Evolutionary conservation across 768 basidiomycete genomes (phyloP).

Genomic region (Thelephora ganbajun): DNA sequence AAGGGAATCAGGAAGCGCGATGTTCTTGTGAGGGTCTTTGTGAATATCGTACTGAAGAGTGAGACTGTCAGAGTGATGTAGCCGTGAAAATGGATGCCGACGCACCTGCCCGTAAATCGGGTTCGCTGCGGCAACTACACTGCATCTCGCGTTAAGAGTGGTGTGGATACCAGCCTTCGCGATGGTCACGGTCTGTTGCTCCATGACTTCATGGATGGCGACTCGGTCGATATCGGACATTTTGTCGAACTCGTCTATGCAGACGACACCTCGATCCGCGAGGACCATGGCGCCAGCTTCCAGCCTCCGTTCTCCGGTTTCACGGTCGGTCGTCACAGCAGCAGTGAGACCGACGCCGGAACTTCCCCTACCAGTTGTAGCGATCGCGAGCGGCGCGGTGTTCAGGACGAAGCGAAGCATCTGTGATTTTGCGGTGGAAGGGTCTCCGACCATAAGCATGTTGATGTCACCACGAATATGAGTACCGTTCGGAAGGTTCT

Average conservation of each 20-base stretch:
- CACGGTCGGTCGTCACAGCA: slow-evolving; percentile 95
- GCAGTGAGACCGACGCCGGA: slow-evolving; percentile 99
- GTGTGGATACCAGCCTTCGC: slow-evolving; percentile 99
- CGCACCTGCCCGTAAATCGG: slow-evolving; percentile 93
- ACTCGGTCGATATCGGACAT: slow-evolving; percentile 99
- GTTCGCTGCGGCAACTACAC: slow-evolving; percentile 95
- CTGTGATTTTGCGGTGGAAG: slow-evolving; percentile 96
- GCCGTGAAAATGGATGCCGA: slow-evolving; percentile 1
- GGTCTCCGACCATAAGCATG: slow-evolving; percentile 98
- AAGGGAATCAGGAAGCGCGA: slow-evolving; percentile 93
- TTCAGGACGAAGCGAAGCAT: slow-evolving; percentile 90
- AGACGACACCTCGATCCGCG: slow-evolving; percentile 96
- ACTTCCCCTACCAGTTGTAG: slow-evolving; percentile 93
- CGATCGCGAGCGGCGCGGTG: slow-evolving; percentile 93
- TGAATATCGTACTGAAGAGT: slow-evolving; percentile 87
- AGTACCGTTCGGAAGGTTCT: slow-evolving; percentile 93
- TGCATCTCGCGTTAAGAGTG: slow-evolving; percentile 92
- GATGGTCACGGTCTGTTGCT: slow-evolving; percentile 98
- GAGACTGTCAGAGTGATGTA: no score
- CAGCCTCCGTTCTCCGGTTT: slow-evolving; percentile 91
- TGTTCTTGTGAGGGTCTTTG: slow-evolving; percentile 98
- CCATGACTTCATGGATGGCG: slow-evolving; percentile 99
- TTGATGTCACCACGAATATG: slow-evolving; percentile 99
- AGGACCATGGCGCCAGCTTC: slow-evolving; percentile 99
- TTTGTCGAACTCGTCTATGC: slow-evolving; percentile 99